These are phyloP conservation scores for Drechslera avenae DNA, from an alignment of 2,329 filamentous ascomycete species.

Conservation along the genomic window DNA sequence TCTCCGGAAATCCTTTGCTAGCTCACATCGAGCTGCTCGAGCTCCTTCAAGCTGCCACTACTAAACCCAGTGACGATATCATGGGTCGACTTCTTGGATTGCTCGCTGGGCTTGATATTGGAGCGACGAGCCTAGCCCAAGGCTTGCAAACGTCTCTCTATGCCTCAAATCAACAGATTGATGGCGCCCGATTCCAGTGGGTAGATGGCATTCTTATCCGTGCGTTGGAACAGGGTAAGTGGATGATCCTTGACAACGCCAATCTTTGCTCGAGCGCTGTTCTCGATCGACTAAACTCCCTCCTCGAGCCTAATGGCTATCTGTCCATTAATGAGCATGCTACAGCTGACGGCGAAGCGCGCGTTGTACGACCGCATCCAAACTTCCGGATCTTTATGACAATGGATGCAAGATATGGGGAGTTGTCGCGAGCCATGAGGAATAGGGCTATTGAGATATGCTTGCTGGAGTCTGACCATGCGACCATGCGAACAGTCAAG, in stretches of 20 bases:
- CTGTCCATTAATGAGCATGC: constrained; percentile 94
- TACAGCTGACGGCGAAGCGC: constrained; percentile 77
- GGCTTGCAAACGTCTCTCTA: constrained; percentile 59
- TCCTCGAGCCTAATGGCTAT: constrained; percentile 87
- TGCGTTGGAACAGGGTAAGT: constrained; percentile 82
- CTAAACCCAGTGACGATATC: not conserved
- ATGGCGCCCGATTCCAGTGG: constrained; percentile 90
- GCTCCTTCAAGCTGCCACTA: constrained; percentile 15
- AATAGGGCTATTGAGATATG: constrained; percentile 93
- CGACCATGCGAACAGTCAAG: not conserved
- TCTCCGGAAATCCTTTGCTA: constrained; percentile 10
- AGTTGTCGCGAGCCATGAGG: constrained; percentile 93
- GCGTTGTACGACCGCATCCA: constrained; percentile 79
- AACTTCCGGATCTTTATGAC: constrained; percentile 93
- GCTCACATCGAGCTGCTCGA: constrained; percentile 29
- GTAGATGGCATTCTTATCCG: constrained; percentile 90
- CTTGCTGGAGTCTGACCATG: constrained; percentile 52
- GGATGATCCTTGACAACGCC: constrained; percentile 95
- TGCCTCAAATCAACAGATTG: constrained; percentile 60
- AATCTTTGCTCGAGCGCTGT: constrained; percentile 96
- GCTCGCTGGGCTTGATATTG: constrained; percentile 18
- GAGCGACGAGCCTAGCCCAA: constrained; percentile 48
- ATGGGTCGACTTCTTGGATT: constrained; percentile 19
- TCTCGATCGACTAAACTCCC: constrained; percentile 88
- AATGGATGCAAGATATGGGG: constrained; percentile 88